Evolutionary conservation across 192 early-diverging fungal species (phyloP).

Genomic region (Entrophospora sp.): DNA sequence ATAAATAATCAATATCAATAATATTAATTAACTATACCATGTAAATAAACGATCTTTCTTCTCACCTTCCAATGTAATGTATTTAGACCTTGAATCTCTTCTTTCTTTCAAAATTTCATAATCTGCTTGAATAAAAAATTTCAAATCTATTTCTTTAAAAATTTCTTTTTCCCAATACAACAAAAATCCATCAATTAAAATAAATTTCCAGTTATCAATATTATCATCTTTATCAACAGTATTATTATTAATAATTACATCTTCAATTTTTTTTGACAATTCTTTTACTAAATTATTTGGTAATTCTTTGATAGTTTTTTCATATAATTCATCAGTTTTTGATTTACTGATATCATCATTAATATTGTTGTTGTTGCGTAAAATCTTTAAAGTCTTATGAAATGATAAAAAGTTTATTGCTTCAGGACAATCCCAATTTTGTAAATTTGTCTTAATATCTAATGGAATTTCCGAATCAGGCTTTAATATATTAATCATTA

Average conservation of each 20-base stretch:
- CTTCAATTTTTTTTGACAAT: neutral
- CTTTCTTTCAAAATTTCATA: constrained; percentile 55
- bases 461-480: constrained; percentile 58
- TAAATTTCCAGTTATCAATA: constrained; percentile 20
- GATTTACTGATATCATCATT: too few relatives aligned
- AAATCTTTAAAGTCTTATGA: constrained; percentile 22
- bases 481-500: neutral
- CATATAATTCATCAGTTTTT: neutral
- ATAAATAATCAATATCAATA: neutral
- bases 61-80: constrained; percentile 68
- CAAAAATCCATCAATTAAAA: constrained; percentile 75
- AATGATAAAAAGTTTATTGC: constrained; percentile 48
- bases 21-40: neutral
- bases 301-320: neutral
- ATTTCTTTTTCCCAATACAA: constrained; percentile 50
- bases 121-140: constrained; percentile 50
- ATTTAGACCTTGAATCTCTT: constrained; percentile 54
- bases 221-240: neutral
- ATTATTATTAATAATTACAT: neutral
- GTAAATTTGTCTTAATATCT: constrained; percentile 39
- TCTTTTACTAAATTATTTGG: neutral
- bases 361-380: constrained; percentile 31
- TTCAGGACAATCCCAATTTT: constrained; percentile 76
- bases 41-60: neutral
- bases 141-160: constrained; percentile 34